These are phyloP conservation scores for Tricharina praecox DNA, from an alignment of 495 filamentous ascomycete species.

Conservation along the genomic window DNA sequence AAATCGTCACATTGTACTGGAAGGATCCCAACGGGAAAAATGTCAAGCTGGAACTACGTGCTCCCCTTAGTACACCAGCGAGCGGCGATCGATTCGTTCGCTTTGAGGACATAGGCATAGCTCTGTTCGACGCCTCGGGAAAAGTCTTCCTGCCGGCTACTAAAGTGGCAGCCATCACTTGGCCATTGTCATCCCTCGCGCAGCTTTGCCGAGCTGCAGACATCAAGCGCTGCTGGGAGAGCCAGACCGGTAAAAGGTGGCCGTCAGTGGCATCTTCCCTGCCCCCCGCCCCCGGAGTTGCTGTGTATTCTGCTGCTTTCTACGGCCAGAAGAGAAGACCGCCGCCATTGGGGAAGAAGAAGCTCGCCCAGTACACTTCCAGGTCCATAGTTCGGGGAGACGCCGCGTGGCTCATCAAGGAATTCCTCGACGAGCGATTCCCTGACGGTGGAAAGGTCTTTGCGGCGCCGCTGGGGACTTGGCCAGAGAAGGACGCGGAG, in stretches of 20 bases:
- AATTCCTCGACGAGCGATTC: not conserved
- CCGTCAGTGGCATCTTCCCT: not conserved
- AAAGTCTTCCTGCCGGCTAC: not conserved
- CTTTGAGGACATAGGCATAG: not conserved
- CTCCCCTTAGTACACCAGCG: not conserved
- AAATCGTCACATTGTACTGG: not conserved
- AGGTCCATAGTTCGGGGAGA: not conserved
- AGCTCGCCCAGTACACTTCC: not conserved
- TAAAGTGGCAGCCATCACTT: not conserved
- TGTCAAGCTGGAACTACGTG: not conserved
- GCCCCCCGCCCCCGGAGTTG: not conserved
- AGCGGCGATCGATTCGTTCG: not conserved
- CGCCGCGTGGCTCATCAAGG: not conserved
- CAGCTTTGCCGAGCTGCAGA: not conserved
- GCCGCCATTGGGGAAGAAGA: not conserved
- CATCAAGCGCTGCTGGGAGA: not conserved
- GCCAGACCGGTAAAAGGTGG: not conserved
- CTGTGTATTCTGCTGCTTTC: not conserved
- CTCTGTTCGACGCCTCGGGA: not conserved
- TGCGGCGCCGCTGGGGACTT: not conserved
- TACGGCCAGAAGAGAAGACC: not conserved
- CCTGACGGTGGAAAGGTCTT: not conserved
- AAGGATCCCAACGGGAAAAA: not conserved
- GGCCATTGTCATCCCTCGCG: not conserved
- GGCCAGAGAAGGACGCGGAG: not conserved